phyloP scores from a whole-genome alignment of 140 eudicot species.

The Bidens hawaiensis region DNA sequence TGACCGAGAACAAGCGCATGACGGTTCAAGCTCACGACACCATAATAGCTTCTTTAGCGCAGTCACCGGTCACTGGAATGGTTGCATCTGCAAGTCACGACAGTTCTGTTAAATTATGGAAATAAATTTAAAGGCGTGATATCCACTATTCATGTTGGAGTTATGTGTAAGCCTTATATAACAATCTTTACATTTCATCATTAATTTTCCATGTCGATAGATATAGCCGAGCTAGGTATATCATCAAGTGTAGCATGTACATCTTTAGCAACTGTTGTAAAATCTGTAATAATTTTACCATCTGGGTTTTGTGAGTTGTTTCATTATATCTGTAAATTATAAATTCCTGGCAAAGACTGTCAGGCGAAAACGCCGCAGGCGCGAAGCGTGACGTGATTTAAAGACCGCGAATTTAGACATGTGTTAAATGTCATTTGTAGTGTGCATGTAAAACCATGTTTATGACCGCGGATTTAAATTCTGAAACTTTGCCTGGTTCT shows the following conservation, averaged over 20 bases:
- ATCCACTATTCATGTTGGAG: slow-evolving; percentile 8
- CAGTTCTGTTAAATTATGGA: slow-evolving; percentile 87
- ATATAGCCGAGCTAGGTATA: slow-evolving; percentile 24
- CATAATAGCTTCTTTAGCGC: slow-evolving; percentile 78
- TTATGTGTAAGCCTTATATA: slow-evolving; percentile 10
- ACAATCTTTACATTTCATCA: slow-evolving; percentile 2
- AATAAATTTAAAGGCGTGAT: slow-evolving; percentile 30
- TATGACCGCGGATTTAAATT: not conserved
- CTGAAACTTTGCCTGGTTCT: not conserved
- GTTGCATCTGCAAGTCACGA: slow-evolving; percentile 99
- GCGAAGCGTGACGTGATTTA: no score
- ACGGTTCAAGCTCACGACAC: slow-evolving; percentile 86
- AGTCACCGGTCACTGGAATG: slow-evolving; percentile 89
- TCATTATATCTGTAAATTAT: not conserved
- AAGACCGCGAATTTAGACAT: not conserved
- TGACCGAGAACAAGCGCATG: slow-evolving; percentile 95
- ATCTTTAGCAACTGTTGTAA: slow-evolving; percentile 9
- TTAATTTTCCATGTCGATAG: slow-evolving; percentile 16
- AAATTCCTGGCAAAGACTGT: no score
- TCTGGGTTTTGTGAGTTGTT: slow-evolving; percentile 1
- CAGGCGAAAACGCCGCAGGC: no score
- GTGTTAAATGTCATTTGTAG: not conserved
- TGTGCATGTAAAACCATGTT: not conserved
- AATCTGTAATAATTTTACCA: slow-evolving; percentile 15
- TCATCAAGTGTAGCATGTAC: slow-evolving; percentile 19